Evolutionary conservation across 2,329 filamentous ascomycete species (phyloP).

Genomic region (Hymenoscyphus occultus): DNA sequence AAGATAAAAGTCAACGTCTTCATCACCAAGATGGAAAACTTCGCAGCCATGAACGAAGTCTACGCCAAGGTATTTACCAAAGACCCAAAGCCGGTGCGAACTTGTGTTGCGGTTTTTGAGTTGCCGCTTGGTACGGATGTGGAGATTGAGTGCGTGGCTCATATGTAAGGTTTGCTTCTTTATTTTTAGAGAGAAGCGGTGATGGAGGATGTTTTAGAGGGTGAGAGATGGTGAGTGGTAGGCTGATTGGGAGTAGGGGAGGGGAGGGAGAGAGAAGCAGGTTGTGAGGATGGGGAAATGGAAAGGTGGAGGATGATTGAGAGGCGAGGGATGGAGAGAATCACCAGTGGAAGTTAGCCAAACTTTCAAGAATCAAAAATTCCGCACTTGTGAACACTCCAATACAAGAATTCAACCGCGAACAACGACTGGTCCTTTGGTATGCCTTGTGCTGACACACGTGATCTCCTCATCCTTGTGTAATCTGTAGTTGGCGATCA

Average conservation of each 20-base stretch:
- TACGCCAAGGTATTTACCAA: constrained; percentile 49
- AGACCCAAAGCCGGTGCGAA: constrained; percentile 47
- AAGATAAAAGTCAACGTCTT: constrained; percentile 62
- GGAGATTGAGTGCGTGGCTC: constrained; percentile 51
- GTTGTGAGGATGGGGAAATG: neutral
- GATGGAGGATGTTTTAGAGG: neutral
- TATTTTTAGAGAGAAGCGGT: neutral
- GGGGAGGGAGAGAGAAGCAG: neutral
- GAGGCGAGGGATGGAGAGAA: too few species aligned
- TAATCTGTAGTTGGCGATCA: too few species aligned
- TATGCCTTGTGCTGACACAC: too few species aligned
- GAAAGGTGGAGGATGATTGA: neutral
- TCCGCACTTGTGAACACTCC: too few species aligned
- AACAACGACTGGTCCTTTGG: too few species aligned
- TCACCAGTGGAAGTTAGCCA: neutral
- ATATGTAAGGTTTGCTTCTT: constrained; percentile 30
- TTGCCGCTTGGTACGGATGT: constrained; percentile 50
- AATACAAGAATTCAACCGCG: too few species aligned
- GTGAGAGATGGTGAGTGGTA: neutral
- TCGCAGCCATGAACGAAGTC: constrained; percentile 55
- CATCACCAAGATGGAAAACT: constrained; percentile 63
- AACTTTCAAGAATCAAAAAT: neutral
- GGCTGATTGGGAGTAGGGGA: neutral
- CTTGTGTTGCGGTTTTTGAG: constrained; percentile 51
- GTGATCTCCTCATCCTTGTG: too few species aligned